A percentile compares a stretch with the other conserved stretches of the same genome.
phyloP scores from a whole-genome alignment of 257 asterid species.

The Solanum etuberosum region DNA sequence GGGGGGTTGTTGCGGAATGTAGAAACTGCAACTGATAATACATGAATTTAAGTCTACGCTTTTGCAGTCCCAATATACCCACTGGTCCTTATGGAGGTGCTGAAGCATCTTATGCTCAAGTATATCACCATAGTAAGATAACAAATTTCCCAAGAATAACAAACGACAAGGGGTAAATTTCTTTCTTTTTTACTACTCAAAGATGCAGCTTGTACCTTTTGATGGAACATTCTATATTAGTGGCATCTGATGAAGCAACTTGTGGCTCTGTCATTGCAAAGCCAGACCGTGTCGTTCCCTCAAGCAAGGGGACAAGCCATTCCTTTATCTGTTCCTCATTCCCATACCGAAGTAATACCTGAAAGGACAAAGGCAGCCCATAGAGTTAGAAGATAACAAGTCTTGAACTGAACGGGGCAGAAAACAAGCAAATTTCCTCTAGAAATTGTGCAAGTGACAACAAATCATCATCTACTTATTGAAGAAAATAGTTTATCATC shows the following conservation, averaged over 20 bases:
- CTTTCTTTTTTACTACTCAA: neutral
- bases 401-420: neutral
- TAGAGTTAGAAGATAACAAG: neutral
- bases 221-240: slow-evolving; percentile 92
- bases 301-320: slow-evolving; percentile 96
- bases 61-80: neutral
- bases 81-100: neutral
- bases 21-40: neutral
- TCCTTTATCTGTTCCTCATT: slow-evolving; percentile 58
- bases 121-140: neutral
- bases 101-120: neutral
- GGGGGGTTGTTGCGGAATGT: neutral
- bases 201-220: slow-evolving; percentile 35
- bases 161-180: neutral
- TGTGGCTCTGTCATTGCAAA: slow-evolving; percentile 98
- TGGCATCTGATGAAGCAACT: slow-evolving; percentile 97
- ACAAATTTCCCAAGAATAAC: neutral
- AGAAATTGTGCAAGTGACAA: neutral
- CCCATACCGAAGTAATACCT: slow-evolving; percentile 93
- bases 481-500: neutral
- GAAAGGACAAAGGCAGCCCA: neutral
- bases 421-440: neutral
- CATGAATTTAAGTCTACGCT: neutral
- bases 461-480: neutral
- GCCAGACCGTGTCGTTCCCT: slow-evolving; percentile 85